Evolutionary conservation across 306 rosid genomes (phyloP).

Genomic region (Notholithocarpus densiflorus): DNA sequence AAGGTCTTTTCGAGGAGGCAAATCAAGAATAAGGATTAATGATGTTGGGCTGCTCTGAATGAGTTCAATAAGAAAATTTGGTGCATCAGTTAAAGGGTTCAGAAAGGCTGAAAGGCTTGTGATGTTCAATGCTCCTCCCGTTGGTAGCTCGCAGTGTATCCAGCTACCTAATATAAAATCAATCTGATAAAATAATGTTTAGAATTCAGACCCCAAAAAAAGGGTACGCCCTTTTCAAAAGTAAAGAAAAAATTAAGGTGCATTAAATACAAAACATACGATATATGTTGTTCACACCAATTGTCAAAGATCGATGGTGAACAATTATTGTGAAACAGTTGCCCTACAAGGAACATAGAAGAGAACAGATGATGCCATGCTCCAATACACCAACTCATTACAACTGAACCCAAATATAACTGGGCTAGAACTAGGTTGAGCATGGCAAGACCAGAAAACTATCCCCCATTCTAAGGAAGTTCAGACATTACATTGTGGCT

Average conservation of each 20-base stretch:
- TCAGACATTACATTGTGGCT: no score
- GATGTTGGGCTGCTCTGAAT: slow-evolving; percentile 67
- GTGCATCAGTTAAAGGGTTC: slow-evolving; percentile 64
- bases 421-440: no score
- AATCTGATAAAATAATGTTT: slow-evolving; percentile 38
- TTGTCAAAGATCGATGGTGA: no score
- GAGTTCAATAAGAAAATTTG: slow-evolving; percentile 66
- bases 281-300: no score
- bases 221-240: background rate
- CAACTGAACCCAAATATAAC: no score
- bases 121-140: slow-evolving; percentile 74
- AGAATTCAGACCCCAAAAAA: background rate
- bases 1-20: slow-evolving; percentile 68
- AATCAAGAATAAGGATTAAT: slow-evolving; percentile 63
- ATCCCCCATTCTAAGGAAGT: no score
- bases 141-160: slow-evolving; percentile 68
- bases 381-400: no score
- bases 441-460: no score
- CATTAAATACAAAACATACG: background rate
- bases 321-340: no score
- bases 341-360: no score
- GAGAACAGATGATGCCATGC: no score
- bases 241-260: background rate
- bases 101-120: slow-evolving; percentile 73
- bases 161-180: slow-evolving; percentile 83